Evolutionary conservation across 2,329 filamentous ascomycete genomes (phyloP), one percentile per base, ranked within the genome.

Genomic region (Nothopassalora personata): DNA sequence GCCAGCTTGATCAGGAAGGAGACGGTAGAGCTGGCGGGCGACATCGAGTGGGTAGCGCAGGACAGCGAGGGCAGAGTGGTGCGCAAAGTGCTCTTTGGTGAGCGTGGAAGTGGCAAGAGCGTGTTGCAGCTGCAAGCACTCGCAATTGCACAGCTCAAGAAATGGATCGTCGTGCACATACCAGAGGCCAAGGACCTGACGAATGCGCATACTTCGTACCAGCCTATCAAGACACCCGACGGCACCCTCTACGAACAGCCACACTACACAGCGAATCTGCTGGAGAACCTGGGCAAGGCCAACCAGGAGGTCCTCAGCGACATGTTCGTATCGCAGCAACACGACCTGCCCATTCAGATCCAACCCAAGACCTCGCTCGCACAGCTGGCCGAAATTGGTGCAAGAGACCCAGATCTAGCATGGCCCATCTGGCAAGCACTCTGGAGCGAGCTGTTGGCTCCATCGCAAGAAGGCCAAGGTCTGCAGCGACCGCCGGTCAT

Each of bases 101-200:
- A 85, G 56, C 86, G 83, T 71, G 82, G 86, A 46, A 84, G 87
- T 13, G 94, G 94, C 36, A 99, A 97, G 83, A 96, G 89, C 72
- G 85, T 94, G 67, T 77, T 96, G 69, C 75, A 95, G 69, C 79
- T 96, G 49, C 92, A 97, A 77, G 89, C 88, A 43, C 85, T 95
- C 82, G 80, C 88, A 18, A 87, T 92, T 75, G 93, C 85, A 1
- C 86, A 93, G 65, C 73, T 92, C 69, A 90, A 91, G 73, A 83
- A 88, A 30, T 97, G 92, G 91, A 81, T 96, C 48, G 91, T 97
- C 50, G 81, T 99, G 59, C 88, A 90, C 70, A 82, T 97, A 54
- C 92, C 94, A 39, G 91, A 99, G 90, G 93, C 85, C 56, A 87
- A 92, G 70, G 92, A 96, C 57, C 79, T 97, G 51, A 87, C 88